These are phyloP conservation scores for Proliferodiscus dingleyae DNA, from an alignment of 2,329 filamentous ascomycete species.

Conservation along the genomic window DNA sequence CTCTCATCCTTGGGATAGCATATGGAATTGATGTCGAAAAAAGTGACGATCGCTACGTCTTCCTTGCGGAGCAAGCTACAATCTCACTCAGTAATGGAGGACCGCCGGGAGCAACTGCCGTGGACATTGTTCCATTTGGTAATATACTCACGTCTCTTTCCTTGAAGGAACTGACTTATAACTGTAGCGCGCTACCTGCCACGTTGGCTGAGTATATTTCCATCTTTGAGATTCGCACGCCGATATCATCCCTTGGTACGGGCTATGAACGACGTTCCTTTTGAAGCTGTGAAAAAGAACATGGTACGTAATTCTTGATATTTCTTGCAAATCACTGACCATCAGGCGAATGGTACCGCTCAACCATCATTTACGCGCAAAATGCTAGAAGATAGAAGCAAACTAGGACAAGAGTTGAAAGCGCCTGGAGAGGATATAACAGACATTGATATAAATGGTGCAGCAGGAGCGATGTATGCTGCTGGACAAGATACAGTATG, in stretches of 20 bases:
- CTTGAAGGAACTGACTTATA: neutral
- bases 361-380: conserved; percentile 3
- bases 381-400: neutral
- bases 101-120: conserved; percentile 30
- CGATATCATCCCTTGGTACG: conserved; percentile 27
- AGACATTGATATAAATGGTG: conserved; percentile 38
- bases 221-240: conserved; percentile 24
- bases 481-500: conserved; percentile 35
- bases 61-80: conserved; percentile 28
- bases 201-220: conserved; percentile 25
- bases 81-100: conserved; percentile 18
- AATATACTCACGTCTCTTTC: conserved; percentile 27
- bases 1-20: conserved; percentile 37
- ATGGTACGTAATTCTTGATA: neutral
- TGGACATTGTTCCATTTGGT: conserved; percentile 43
- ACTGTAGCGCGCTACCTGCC: conserved; percentile 24
- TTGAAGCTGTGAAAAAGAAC: conserved; percentile 9
- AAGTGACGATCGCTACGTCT: conserved; percentile 35
- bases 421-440: conserved; percentile 25
- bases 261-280: conserved; percentile 40
- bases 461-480: conserved; percentile 42
- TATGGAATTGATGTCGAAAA: conserved; percentile 36
- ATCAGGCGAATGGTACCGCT: conserved; percentile 1
- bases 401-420: conserved; percentile 21
- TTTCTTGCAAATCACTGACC: neutral